These are phyloP conservation scores for Boletellus sp. DNA, from an alignment of 768 basidiomycete species.

Conservation along the genomic window DNA sequence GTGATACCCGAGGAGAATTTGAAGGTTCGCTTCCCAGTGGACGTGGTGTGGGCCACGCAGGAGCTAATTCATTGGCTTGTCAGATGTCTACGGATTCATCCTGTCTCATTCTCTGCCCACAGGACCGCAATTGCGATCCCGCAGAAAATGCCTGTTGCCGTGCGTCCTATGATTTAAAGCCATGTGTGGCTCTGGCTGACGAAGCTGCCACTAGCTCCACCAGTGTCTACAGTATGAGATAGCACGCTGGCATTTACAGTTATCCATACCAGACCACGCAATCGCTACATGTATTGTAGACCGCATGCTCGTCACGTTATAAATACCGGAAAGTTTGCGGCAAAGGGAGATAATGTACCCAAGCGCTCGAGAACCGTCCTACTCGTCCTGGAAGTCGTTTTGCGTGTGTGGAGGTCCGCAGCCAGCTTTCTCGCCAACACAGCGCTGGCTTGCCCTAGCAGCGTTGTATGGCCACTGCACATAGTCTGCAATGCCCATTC, in stretches of 20 bases:
- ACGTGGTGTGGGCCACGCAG: not conserved
- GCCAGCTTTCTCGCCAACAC: constrained; percentile 66
- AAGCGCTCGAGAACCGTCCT: constrained; percentile 56
- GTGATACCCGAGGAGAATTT: constrained; percentile 43
- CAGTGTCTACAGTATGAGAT: constrained; percentile 41
- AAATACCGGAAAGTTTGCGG: constrained; percentile 73
- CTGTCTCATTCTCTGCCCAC: constrained; percentile 71
- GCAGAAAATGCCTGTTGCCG: constrained; percentile 76
- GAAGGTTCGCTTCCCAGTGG: constrained; percentile 38
- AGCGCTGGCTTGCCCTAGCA: constrained; percentile 61
- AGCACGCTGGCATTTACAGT: constrained; percentile 4
- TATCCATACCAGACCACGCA: constrained; percentile 21
- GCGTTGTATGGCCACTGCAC: constrained; percentile 44
- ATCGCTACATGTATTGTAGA: constrained; percentile 4
- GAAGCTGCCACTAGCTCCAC: constrained; percentile 40
- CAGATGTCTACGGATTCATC: constrained; percentile 52
- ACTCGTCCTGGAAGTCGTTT: constrained; percentile 46
- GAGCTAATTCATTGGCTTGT: constrained; percentile 4
- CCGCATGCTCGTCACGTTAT: constrained; percentile 17
- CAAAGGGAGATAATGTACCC: constrained; percentile 58
- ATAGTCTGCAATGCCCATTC: constrained; percentile 64
- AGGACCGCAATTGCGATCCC: constrained; percentile 64
- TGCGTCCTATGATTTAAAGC: constrained; percentile 38
- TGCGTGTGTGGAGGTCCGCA: constrained; percentile 52
- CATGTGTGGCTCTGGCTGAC: constrained; percentile 1